Evolutionary conservation across 129 eudicot species (phyloP), one percentile per base, ranked within the genome.

Genomic region (Helianthus tuberosus): DNA sequence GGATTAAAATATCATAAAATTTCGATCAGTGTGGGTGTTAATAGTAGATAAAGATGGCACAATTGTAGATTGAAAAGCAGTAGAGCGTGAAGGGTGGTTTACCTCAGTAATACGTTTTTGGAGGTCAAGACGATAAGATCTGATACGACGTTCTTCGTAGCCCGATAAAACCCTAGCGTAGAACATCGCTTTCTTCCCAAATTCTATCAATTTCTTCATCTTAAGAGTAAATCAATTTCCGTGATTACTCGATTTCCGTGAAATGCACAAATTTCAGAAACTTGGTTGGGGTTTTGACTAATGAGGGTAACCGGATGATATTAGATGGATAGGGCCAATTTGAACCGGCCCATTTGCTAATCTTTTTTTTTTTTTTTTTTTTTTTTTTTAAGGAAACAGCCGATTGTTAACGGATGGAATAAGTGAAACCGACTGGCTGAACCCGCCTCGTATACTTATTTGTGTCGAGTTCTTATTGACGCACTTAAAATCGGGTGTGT

Each of bases 121-220:
- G 29, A 89, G 80, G 69, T 88, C 75, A 44, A 95, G 68, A 35
- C 96, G 73, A 69, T 81, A 81, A 74, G 94, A 81, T 80, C 97
- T 83, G 78, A 95, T 86, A 39, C 93, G 86, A 8, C 97, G 96
- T 75, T 85, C 96, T 82, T 95, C 99, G 58, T 91, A 91, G n/a
- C 99, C 99, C 0, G 99, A 95, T 39, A 95, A 85, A 69, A 95
- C 97, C 80, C 97, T 81, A 61, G 81, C 85, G 55, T 94, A 94
- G 83, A 94, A 91, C 97, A 94, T 77, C 13, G 97, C 87, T 88
- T 80, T 94, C 64, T 77, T 91, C 59, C 93, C 97, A 43, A 88
- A 86, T 11, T 91, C 91, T 63, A 85, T 48, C 7, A 94, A 74
- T 75, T 83, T 88, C 17, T 85, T 80, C 99, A 88, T 94, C 13